Evolutionary conservation across 2,329 filamentous ascomycete genomes (phyloP), one percentile per base, ranked within the genome.

Genomic region (Ophiosphaerella korrae): DNA sequence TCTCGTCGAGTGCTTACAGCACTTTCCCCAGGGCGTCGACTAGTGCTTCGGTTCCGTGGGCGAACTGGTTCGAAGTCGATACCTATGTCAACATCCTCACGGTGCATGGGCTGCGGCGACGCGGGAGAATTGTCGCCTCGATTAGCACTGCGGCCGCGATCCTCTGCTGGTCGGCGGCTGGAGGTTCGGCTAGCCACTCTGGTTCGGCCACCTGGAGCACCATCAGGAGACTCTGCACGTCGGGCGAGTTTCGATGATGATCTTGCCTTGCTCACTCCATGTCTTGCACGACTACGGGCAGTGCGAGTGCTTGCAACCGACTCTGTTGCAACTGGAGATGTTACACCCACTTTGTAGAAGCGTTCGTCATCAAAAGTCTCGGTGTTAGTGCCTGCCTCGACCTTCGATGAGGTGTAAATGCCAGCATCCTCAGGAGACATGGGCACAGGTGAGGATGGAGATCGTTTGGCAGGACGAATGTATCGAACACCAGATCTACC

Each of bases 381-480:
- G 7, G 76, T 71, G 52, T 75, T 77, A 5, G 71, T 67, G 12
- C 55, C 58, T n/a, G 63, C 62, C 42, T 71, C 73, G 41, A 76
- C 74, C 53, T 77, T 79, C 38, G 70, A 67, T 24, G 42, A 75
- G 66, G 52, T 90, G 71, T 70, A 70, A 11, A 77, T 66, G 3
- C 74, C 75, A 14, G 78, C 74, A 64, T 97, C 92, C 63, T 96
- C 90, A 0, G 92, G 92, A 3, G 92, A 96, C 92, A 97, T 97
- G 3, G 92, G 91, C 2, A 96, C 83, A 0, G 93, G 93, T 0
- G 93, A 97, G 2, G 91, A 95, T 1, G 93, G 93, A 1, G 93
- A 97, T 18, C 89, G 83, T 74, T 96, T 96, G 11, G 86, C 84
- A 14, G 88, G 84, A 66, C 86, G 88, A 55, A 88, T 91, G 57